Base-by-base conservation (phyloP, 768 basidiomycete species). In the Termitomyces sp. region DNA sequence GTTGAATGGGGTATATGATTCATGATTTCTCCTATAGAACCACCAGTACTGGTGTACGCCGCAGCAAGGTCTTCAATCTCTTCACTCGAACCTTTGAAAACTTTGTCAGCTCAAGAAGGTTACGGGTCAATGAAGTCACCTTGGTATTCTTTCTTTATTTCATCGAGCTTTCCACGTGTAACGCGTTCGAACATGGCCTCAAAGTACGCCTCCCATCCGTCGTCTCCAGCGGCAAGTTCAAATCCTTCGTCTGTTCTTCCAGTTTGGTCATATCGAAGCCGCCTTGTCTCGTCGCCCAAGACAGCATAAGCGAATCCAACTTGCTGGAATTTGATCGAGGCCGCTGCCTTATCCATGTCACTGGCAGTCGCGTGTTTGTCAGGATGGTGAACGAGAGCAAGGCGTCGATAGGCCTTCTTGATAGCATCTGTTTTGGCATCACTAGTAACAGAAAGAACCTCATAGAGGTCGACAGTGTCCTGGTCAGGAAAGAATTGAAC, bases 161-260 rank as follows among this genome's bases (percentile, higher is more conserved):
- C 92, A 65, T 98, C 94, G 57, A 99, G 79, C 72, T 86, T 90
- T 62, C 85, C 87, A 63, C 87, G 83, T 59, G 94, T 96, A 31
- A 96, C 91, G 57, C 86, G 82, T 62, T 96, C 91, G 65, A 94
- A 97, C 65, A 97, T 75, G 60, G 88, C 88, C 71, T 89, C 90
- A 67, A 98, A 99, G 75, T 99, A 99, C 6, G 91, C 85, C 69
- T 94, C 93, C 97, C 97, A 99, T 1, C 94, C 92, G 63, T 88
- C 91, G 61, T 90, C 92, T 10, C 86, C 92, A 6, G 83, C 83
- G 29, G 78, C 86, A 45, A 90, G 70, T 53, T 87, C 86, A 48
- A 89, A 81, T 10, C 83, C 84, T 67, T 98, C 95, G 64, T 88
- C 86, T 9, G 95, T 97, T 65, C 83, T 83, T 17, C 97, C 97